A percentile compares a stretch with the other conserved stretches of the same genome.
Conservation (phyloP, 2,329 filamentous ascomycete genomes). For the Scedosporium boydii region DNA sequence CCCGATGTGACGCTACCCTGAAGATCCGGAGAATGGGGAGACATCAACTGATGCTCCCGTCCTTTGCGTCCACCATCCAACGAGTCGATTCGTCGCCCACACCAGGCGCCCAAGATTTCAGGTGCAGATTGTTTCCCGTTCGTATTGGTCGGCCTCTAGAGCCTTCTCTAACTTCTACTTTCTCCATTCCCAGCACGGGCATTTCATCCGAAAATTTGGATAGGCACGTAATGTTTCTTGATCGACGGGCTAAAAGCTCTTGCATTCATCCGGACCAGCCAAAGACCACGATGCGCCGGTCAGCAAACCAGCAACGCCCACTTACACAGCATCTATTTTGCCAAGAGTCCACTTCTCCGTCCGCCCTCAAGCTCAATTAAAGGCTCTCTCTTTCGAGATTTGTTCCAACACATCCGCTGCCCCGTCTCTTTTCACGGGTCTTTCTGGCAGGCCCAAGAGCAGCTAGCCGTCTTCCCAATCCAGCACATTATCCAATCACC, state of each 20-base stretch:
- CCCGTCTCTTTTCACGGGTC: not conserved
- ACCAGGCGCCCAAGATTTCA: not conserved
- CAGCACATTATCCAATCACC: not conserved
- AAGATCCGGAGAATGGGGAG: not conserved
- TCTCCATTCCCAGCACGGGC: not conserved
- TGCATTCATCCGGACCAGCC: not conserved
- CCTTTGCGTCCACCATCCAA: not conserved
- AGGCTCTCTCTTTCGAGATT: not conserved
- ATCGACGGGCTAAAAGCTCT: not conserved
- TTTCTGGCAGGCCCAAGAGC: not conserved
- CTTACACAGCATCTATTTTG: not conserved
- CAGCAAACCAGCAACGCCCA: not conserved
- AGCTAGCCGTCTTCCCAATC: not conserved
- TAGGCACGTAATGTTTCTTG: not conserved
- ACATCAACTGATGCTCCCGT: not conserved
- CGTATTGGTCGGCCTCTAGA: not conserved
- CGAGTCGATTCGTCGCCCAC: not conserved
- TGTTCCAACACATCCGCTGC: not conserved
- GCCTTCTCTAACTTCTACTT: not conserved
- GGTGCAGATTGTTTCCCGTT: not conserved
- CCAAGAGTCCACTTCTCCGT: not conserved
- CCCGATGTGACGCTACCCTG: not conserved
- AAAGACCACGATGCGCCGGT: not conserved
- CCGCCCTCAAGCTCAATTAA: not conserved
- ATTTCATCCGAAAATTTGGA: not conserved